Base-by-base conservation (phyloP, 2,329 filamentous ascomycete species). In the Periconia digitata region DNA sequence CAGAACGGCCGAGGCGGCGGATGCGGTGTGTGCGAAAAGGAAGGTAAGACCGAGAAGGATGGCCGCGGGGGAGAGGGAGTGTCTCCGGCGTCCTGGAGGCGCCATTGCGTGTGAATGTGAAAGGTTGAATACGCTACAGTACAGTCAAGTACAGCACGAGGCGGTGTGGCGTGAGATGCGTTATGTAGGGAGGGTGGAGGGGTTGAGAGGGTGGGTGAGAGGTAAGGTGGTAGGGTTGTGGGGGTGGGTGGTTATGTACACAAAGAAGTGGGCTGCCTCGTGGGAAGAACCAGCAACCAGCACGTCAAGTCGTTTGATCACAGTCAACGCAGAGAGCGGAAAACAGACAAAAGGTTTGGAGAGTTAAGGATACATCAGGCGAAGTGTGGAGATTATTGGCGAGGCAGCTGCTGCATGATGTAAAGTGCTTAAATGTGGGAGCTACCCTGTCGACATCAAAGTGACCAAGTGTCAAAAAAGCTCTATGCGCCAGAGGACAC, bases 1-100 rank as follows among this genome's bases (percentile, higher is more conserved):
- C 18, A 99, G 79, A 16, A 97, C 92, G 44, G 90, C 90, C 8
- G 90, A 84, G 32, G 82, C 81, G 46, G 82, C 84, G 47, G 81
- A 82, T 48, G 82, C 79, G 44, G 81, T 79, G 51, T 76, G 75
- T 18, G 75, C 74, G 59, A 84, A 79, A 49, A 85, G 73, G 47
- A 82, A 72, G 47, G 79, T 57, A 48, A 82, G 74, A 49, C 76
- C 74, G 17, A 85, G 63, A 27, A 84, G 60, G 41, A 81, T 59
- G 13, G 78, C 60, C 49, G 79, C 63, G 50, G 73, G 73, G 18
- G 76, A 65, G 44, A 74, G 54, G 22, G 51, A 53, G 41, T 53
- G 55, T 60, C 67, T 67, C 69, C 76, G 71, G 49, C 72, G 72
- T 51, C 76, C 76, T 46, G 75, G 74, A 8, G 74, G 74, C 53